phyloP scores from a whole-genome alignment of 495 filamentous ascomycete species.

The Penicillium herquei region DNA sequence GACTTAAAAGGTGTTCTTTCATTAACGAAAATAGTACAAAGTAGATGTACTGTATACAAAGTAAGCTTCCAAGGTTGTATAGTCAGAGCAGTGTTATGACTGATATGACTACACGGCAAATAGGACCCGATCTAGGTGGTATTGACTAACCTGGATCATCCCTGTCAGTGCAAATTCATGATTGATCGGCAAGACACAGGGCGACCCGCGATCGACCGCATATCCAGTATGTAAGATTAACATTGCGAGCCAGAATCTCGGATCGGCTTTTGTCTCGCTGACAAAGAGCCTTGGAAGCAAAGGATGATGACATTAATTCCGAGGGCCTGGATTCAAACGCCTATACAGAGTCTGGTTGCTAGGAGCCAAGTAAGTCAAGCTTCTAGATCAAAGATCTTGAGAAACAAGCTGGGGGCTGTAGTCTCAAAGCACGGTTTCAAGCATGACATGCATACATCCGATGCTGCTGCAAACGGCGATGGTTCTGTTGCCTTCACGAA shows the following conservation, averaged over 20 bases:
- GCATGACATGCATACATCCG: conserved; percentile 15
- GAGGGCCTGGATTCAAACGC: background rate
- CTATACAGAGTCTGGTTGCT: background rate
- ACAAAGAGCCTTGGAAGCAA: background rate
- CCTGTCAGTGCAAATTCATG: conserved; percentile 24
- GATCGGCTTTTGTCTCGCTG: background rate
- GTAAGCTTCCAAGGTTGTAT: too few species aligned
- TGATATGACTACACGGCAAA: background rate
- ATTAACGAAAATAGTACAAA: background rate
- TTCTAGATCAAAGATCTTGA: background rate
- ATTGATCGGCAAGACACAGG: conserved; percentile 18
- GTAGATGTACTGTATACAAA: too few species aligned
- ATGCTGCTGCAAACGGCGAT: conserved; percentile 14
- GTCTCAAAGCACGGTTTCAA: too few species aligned
- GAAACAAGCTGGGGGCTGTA: background rate
- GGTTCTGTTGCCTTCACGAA: conserved; percentile 5
- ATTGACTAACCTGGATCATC: conserved; percentile 16
- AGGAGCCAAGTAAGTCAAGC: background rate
- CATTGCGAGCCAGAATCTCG: conserved; percentile 1
- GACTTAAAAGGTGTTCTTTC: too few species aligned
- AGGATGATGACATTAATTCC: conserved; percentile 5
- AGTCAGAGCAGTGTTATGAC: too few species aligned
- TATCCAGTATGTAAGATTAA: conserved; percentile 6
- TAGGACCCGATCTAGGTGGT: background rate
- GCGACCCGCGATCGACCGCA: conserved; percentile 15